Evolutionary conservation across 176 grass and related monocot species (phyloP), one percentile per base, ranked within the genome.

Genomic region (Musa beccarii): DNA sequence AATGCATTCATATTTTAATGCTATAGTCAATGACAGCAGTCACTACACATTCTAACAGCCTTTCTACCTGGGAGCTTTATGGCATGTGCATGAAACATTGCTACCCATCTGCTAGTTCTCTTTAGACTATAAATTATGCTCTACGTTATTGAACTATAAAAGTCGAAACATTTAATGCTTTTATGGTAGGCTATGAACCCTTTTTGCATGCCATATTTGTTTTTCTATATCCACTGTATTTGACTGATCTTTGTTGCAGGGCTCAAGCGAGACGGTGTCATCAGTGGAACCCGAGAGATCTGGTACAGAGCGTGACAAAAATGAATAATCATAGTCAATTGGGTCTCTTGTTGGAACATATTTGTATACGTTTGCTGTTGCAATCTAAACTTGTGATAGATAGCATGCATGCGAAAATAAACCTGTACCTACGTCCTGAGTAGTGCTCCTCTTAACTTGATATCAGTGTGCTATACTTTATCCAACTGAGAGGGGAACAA

Each of bases 241-340:
- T 70, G 19, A 12, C 51, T 51, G 15, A 22, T 70, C 68, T 8
- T 1, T n/a, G 17, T 51, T 21, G 68, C 43, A 51, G 34, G 17
- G 49, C 20, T 19, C 14, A 51, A 17, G 2, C 51, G 8, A 70
- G 17, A 70, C 2, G 21, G 10, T 25, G 68, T n/a, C 68, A 51
- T 17, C n/a, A 2, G 43, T 51, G 43, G 68, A 70, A 70, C 49
- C 68, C 52, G 49, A 51, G 34, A 70, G 10, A 11, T 70, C 68
- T 70, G 68, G 17, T 51, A n/a, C 68, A 49, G 43, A 51, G 52
- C 11, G 2, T 70, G 68, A 70, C 11, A 70, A 70, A 70, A 70
- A 21, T 51, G 68, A 70, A 43, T 43, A 43, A 43, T 43, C 34
- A 43, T 43, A 43, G 34, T 4, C 34, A 43, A 43, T 43, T 0